Conservation (phyloP, 164 flowering plant genomes). For the Saururus chinensis region DNA sequence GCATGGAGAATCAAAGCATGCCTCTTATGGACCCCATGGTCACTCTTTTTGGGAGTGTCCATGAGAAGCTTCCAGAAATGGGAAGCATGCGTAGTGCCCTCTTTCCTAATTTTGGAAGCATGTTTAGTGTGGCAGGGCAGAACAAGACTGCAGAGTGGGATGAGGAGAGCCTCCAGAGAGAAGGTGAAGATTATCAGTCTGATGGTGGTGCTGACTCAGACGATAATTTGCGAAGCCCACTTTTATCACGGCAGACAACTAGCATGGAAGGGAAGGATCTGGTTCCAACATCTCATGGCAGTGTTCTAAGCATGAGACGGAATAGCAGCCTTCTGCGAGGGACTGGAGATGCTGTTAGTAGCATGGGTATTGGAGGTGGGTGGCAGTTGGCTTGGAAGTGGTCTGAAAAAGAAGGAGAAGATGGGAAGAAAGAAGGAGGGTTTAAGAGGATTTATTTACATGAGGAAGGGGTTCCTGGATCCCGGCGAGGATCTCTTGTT, state of each 20-base stretch:
- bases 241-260: slow-evolving; percentile 42
- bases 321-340: slow-evolving; percentile 31
- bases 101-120: slow-evolving; percentile 52
- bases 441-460: slow-evolving; percentile 52
- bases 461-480: slow-evolving; percentile 31
- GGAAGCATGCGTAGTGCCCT: slow-evolving; percentile 50
- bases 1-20: slow-evolving; percentile 41
- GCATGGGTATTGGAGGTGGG: slow-evolving; percentile 55
- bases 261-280: slow-evolving; percentile 33
- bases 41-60: slow-evolving; percentile 83
- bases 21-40: slow-evolving; percentile 86
- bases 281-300: slow-evolving; percentile 31
- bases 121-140: slow-evolving; percentile 35
- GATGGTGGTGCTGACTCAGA: slow-evolving; percentile 37
- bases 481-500: slow-evolving; percentile 38
- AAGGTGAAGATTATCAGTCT: slow-evolving; percentile 30
- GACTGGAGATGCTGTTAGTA: slow-evolving; percentile 26
- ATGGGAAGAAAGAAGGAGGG: slow-evolving; percentile 34
- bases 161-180: slow-evolving; percentile 39
- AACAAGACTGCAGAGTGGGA: slow-evolving; percentile 39
- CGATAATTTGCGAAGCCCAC: slow-evolving; percentile 39
- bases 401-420: slow-evolving; percentile 38
- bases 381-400: slow-evolving; percentile 57
- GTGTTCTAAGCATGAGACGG: slow-evolving; percentile 30
- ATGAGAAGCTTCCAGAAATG: slow-evolving; percentile 72